Conservation (phyloP, 2,329 filamentous ascomycete genomes). For the Diaporthe nobilis region DNA sequence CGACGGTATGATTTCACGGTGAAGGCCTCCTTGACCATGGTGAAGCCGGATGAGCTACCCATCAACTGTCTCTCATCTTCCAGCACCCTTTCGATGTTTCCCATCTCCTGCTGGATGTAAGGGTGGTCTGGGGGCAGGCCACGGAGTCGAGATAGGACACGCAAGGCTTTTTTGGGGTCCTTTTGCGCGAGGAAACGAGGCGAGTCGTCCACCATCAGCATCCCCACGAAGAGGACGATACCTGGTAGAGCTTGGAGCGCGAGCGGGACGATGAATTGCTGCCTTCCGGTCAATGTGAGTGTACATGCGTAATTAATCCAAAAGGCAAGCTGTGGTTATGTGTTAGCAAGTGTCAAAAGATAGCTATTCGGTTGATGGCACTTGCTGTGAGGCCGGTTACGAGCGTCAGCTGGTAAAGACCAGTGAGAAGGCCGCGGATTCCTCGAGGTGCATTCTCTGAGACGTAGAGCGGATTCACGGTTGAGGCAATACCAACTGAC, state of each 20-base stretch:
- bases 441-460: too few species aligned
- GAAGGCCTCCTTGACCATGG: conserved; percentile 50
- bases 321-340: neutral
- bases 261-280: neutral
- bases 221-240: neutral
- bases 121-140: conserved; percentile 53
- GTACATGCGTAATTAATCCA: neutral
- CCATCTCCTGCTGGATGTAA: conserved; percentile 54
- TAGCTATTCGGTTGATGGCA: too few species aligned
- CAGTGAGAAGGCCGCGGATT: too few species aligned
- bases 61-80: conserved; percentile 48
- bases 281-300: neutral
- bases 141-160: conserved; percentile 52
- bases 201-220: neutral
- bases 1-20: conserved; percentile 56
- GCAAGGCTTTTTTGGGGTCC: conserved; percentile 38
- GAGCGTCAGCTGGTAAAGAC: too few species aligned
- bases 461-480: too few species aligned
- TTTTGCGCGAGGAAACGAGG: neutral
- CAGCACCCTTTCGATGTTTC: conserved; percentile 49
- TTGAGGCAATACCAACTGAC: too few species aligned
- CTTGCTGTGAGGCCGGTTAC: too few species aligned
- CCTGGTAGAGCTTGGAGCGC: neutral
- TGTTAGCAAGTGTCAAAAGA: too few species aligned
- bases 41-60: conserved; percentile 44